Evolutionary conservation across 352 stramenopile genomes (phyloP).

Genomic region (Globisporangium mamillatum): DNA sequence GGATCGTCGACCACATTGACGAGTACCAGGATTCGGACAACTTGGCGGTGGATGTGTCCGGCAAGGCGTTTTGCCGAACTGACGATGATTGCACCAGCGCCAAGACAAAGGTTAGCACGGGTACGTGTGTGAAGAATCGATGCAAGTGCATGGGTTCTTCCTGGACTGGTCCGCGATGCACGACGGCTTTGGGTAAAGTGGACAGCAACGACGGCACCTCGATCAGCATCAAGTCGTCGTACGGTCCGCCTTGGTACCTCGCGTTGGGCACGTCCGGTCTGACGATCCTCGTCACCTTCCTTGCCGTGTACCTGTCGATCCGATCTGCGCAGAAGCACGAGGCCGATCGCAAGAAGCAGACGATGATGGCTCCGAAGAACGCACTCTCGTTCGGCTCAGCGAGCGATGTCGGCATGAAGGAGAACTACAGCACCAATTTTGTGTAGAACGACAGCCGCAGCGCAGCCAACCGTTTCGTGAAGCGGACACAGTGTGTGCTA

Average conservation of each 20-base stretch:
- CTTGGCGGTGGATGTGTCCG: constrained; percentile 48
- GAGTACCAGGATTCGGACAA: constrained; percentile 75
- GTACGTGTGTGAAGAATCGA: constrained; percentile 30
- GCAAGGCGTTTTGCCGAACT: constrained; percentile 50
- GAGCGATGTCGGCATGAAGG: constrained; percentile 24
- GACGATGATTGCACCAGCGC: constrained; percentile 56
- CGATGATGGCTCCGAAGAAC: constrained; percentile 23
- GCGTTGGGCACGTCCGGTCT: constrained; percentile 3
- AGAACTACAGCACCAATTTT: constrained; percentile 44
- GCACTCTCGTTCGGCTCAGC: constrained; percentile 18
- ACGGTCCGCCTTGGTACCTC: constrained; percentile 16
- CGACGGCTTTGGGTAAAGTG: constrained; percentile 15
- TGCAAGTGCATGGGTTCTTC: constrained; percentile 35
- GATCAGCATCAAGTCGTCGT: constrained; percentile 16
- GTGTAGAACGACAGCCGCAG: constrained; percentile 12
- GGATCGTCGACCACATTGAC: constrained; percentile 73
- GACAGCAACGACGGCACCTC: constrained; percentile 4
- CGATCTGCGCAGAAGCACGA: constrained; percentile 3
- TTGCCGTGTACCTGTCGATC: constrained; percentile 12
- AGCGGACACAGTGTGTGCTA: not conserved
- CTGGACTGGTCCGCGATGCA: constrained; percentile 53
- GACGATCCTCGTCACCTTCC: constrained; percentile 11
- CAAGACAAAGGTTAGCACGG: constrained; percentile 25
- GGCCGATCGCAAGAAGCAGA: constrained; percentile 14
- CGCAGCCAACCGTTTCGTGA: not conserved